Conservation (phyloP, 208 protist genomes). For the Crithidia expoeki region DNA sequence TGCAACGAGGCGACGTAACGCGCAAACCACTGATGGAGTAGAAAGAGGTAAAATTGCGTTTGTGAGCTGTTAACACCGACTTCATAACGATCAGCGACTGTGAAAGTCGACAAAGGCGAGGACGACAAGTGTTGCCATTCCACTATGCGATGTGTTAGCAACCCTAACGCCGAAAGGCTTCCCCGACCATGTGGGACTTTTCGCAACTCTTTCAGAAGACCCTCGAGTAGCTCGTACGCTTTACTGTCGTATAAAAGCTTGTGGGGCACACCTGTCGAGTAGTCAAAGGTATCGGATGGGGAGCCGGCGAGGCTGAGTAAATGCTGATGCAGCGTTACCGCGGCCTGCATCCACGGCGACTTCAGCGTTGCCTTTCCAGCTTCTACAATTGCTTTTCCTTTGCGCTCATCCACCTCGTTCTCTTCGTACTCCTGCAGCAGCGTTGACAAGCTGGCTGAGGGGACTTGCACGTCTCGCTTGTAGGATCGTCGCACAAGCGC, state of each 20-base stretch:
- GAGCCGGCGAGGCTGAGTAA: not conserved
- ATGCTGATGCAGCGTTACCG: conserved; percentile 12
- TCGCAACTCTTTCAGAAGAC: conserved; percentile 7
- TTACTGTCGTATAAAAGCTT: not conserved
- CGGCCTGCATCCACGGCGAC: conserved; percentile 29
- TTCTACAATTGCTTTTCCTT: conserved; percentile 42
- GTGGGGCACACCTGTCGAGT: no score
- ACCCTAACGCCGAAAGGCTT: conserved; percentile 17
- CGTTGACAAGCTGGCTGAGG: conserved; percentile 33
- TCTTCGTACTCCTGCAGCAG: conserved; percentile 56
- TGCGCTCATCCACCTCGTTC: conserved; percentile 72
- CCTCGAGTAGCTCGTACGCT: conserved; percentile 28
- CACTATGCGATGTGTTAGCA: conserved; percentile 19
- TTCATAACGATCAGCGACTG: conserved; percentile 32
- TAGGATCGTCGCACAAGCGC: conserved; percentile 67
- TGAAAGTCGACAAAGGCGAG: conserved; percentile 35
- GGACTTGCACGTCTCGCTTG: conserved; percentile 63
- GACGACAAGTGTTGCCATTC: conserved; percentile 2
- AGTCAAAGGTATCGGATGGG: not conserved
- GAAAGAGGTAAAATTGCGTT: conserved; percentile 52
- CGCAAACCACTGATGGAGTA: conserved; percentile 69
- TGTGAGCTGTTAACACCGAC: conserved; percentile 45
- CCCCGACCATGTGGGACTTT: conserved; percentile 13
- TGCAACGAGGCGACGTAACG: conserved; percentile 54
- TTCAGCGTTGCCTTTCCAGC: conserved; percentile 21